Evolutionary conservation across 2,329 filamentous ascomycete species (phyloP), one percentile per base, ranked within the genome.

Genomic region (Fusarium sp.): DNA sequence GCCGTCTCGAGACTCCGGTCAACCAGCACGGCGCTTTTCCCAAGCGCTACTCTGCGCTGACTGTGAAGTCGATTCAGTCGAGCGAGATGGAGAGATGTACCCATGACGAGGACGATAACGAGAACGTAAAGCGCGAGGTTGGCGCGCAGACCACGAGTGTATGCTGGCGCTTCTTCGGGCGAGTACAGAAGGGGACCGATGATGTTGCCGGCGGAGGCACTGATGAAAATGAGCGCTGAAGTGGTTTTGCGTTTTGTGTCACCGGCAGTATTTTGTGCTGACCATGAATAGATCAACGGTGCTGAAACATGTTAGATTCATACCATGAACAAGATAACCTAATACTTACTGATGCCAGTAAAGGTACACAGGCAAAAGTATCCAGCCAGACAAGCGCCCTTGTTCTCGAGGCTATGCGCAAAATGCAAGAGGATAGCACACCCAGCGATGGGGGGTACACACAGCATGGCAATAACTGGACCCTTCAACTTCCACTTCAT

Each of bases 171-270:
- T 76, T 76, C 81, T 58, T 83, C 83, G 0, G 87, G 86, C 6
- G 86, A 89, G 76, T 90, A 92, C 0, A 92, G 81, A 48, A 89
- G 84, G 0, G 90, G 90, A 0, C 90, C 90, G 24, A 91, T 81
- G 38, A 92, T 87, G 70, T 92, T 92, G 8, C 90, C 90, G 3
- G 85, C 86, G 54, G 86, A 90, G 62, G 89, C 86, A 7, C 89
- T 88, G 48, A 92, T 84, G 72, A 92, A 90, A 2, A 92, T 81
- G 9, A 91, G 82, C 15, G 85, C 89, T 0, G 89, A 91, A 0
- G 87, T 90, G 12, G 87, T 85, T 74, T 91, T 92, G 67, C 88
- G 87, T 78, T 92, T 92, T 0, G 90, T 92, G 74, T 92, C 89
- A 2, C 90, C 90, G 0, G 87, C 90, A 0, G 90, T 90, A 68